Conservation (phyloP, 2,329 filamentous ascomycete genomes). For the Alternaria triticina region DNA sequence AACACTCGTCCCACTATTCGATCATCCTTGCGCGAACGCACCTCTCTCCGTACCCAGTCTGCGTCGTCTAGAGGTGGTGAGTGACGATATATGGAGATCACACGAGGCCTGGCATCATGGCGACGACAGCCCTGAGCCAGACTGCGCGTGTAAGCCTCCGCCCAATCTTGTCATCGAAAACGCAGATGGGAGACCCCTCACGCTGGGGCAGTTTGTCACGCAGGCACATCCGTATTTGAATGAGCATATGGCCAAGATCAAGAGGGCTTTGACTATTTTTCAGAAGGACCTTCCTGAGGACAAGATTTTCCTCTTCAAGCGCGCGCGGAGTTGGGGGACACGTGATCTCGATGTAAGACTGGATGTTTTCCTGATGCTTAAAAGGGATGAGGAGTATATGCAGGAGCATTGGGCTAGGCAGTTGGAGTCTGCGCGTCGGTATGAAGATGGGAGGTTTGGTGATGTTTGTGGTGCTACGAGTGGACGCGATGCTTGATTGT, state of each 20-base stretch:
- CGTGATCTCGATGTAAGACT: no score
- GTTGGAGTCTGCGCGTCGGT: no score
- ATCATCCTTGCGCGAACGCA: conserved; percentile 7
- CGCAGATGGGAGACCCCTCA: conserved; percentile 4
- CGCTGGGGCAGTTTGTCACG: conserved; percentile 14
- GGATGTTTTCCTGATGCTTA: no score
- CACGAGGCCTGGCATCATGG: no score
- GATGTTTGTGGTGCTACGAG: no score
- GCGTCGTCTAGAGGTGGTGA: conserved; percentile 1
- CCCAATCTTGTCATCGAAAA: conserved; percentile 8
- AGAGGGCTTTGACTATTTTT: background rate
- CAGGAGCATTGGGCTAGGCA: no score
- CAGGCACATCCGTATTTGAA: conserved; percentile 1
- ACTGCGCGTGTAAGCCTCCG: conserved; percentile 6
- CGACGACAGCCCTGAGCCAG: background rate
- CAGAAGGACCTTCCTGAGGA: background rate
- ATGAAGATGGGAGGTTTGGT: no score
- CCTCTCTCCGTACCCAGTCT: background rate
- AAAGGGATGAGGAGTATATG: no score
- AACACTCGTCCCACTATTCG: conserved; percentile 4
- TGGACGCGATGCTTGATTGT: no score
- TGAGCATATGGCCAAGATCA: background rate
- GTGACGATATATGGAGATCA: no score
- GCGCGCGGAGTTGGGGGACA: no score
- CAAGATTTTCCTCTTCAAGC: background rate